These are phyloP conservation scores for Cyberlindnera mycetangii DNA, from an alignment of 805 yeast genomes.

Conservation along the genomic window DNA sequence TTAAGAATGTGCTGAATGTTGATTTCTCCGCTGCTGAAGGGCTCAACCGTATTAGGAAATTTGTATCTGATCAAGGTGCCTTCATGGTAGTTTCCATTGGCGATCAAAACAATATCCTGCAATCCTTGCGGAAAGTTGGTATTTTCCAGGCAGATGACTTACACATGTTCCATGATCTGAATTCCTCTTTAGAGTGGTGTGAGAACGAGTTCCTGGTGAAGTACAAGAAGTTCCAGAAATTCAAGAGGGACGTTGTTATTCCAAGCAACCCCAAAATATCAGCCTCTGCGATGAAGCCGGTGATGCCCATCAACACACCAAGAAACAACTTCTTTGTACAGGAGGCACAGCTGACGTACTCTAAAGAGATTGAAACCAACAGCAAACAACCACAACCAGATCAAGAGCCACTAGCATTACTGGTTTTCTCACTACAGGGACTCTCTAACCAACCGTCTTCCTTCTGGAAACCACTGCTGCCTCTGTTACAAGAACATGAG, in stretches of 20 bases:
- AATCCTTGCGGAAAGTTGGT: constrained; percentile 80
- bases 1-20: constrained; percentile 73
- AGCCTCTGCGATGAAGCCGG: neutral
- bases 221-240: constrained; percentile 33
- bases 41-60: constrained; percentile 78
- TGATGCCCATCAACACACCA: constrained; percentile 34
- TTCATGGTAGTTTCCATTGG: constrained; percentile 79
- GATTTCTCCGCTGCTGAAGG: constrained; percentile 98
- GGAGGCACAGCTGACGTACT: constrained; percentile 35
- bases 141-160: constrained; percentile 45
- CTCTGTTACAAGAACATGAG: constrained; percentile 35
- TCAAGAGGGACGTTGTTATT: constrained; percentile 11
- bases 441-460: constrained; percentile 5
- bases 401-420: constrained; percentile 12
- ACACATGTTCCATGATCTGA: constrained; percentile 72
- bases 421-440: constrained; percentile 14
- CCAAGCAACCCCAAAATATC: constrained; percentile 4
- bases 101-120: constrained; percentile 59
- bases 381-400: constrained; percentile 31
- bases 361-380: constrained; percentile 11
- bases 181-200: constrained; percentile 93
- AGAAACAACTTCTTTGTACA: constrained; percentile 38
- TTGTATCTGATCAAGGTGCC: constrained; percentile 65
- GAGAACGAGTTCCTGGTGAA: constrained; percentile 75
- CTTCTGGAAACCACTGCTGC: constrained; percentile 13